phyloP scores from a whole-genome alignment of 176 grass and related monocot genomes.

The Avena eriantha region DNA sequence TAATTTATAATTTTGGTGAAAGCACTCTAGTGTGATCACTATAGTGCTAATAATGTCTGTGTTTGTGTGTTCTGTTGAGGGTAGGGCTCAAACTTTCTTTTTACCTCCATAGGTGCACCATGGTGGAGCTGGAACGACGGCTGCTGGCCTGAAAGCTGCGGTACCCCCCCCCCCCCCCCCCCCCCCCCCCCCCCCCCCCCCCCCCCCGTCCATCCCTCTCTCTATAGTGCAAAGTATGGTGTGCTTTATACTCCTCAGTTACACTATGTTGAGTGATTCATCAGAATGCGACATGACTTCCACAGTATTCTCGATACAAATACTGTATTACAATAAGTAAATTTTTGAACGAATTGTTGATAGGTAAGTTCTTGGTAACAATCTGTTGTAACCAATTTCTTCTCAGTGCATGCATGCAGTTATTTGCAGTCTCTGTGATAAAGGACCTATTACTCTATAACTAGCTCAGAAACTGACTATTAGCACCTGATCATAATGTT shows the following conservation, averaged over 20 bases:
- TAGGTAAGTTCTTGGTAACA: background rate
- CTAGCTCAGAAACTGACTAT: background rate
- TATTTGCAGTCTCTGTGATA: background rate
- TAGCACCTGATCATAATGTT: background rate
- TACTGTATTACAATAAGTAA: too few relatives aligned
- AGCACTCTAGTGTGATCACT: background rate
- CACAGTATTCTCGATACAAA: background rate
- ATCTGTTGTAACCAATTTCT: background rate
- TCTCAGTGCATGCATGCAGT: background rate
- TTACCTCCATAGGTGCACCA: slow-evolving; percentile 79
- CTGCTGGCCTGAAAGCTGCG: slow-evolving; percentile 90
- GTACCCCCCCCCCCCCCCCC: slow-evolving; percentile 38
- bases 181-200: background rate
- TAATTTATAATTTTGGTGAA: background rate
- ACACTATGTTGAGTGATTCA: background rate
- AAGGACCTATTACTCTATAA: background rate
- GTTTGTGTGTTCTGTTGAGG: background rate
- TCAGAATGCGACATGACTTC: background rate
- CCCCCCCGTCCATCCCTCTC: background rate
- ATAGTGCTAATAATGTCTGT: background rate
- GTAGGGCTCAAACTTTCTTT: background rate
- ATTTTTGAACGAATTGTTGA: too few relatives aligned
- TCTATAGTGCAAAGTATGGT: background rate
- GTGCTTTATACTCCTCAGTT: background rate
- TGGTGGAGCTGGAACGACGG: slow-evolving; percentile 97